A percentile compares a stretch with the other conserved stretches of the same genome.
Evolutionary conservation across 305 asterid genomes (phyloP).

Genomic region (Euphrasia arctica): DNA sequence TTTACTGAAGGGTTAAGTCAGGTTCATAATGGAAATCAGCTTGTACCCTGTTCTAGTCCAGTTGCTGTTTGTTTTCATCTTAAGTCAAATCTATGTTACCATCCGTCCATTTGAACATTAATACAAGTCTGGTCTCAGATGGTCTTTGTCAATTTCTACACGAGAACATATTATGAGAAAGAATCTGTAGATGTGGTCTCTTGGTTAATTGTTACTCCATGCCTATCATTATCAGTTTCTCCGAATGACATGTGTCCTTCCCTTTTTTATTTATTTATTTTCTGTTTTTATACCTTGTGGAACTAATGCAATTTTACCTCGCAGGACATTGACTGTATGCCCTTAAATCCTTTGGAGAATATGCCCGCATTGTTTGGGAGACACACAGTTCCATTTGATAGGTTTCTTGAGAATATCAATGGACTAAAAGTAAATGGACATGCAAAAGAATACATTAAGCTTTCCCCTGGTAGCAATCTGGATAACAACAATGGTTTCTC

Average conservation of each 20-base stretch:
- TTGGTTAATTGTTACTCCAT: constrained; percentile 14
- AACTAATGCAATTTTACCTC: constrained; percentile 25
- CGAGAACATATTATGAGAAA: constrained; percentile 14
- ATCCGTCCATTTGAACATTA: constrained; percentile 16
- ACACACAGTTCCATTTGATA: constrained; percentile 49
- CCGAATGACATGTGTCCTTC: neutral
- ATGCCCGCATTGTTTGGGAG: constrained; percentile 67
- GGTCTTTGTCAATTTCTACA: constrained; percentile 8
- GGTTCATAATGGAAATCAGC: constrained; percentile 17
- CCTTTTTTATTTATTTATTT: constrained; percentile 6
- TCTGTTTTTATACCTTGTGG: constrained; percentile 8
- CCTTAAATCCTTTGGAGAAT: constrained; percentile 70
- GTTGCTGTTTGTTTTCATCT: constrained; percentile 16
- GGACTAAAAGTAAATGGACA: constrained; percentile 52
- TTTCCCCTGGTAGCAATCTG: constrained; percentile 44
- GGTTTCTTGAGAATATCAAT: constrained; percentile 51
- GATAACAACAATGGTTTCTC: constrained; percentile 41
- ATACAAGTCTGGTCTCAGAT: constrained; percentile 11
- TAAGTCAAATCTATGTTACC: constrained; percentile 3
- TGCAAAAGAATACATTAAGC: constrained; percentile 49
- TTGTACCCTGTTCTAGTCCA: constrained; percentile 14
- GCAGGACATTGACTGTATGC: constrained; percentile 97
- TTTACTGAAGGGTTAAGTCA: constrained; percentile 6
- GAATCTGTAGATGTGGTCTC: constrained; percentile 14
- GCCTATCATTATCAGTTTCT: neutral